Evolutionary conservation across 176 grass and related monocot genomes (phyloP).

Genomic region (Juncus effusus): DNA sequence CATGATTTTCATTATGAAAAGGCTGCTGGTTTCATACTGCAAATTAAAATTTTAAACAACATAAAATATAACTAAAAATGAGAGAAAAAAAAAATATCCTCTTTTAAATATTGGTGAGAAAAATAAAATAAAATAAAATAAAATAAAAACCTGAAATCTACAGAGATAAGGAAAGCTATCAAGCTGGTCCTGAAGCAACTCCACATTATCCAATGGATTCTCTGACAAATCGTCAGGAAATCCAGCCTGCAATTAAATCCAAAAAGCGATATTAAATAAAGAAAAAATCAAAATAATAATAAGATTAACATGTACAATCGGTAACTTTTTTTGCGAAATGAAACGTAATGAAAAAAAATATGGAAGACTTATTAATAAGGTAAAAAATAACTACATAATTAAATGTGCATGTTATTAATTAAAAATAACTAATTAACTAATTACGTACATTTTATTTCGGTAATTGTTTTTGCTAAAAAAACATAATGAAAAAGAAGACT

Average conservation of each 20-base stretch:
- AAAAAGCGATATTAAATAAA: conserved; percentile 18
- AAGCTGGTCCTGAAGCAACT: conserved; percentile 94
- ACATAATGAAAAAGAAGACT: background rate
- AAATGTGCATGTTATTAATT: too few species aligned
- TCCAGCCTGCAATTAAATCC: conserved; percentile 48
- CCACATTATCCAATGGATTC: conserved; percentile 87
- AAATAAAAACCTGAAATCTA: conserved; percentile 82
- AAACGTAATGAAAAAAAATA: conserved; percentile 20
- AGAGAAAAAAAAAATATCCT: background rate
- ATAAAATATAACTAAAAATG: conserved; percentile 18
- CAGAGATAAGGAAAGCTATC: conserved; percentile 98
- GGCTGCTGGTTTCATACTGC: conserved; percentile 90
- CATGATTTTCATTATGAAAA: conserved; percentile 96
- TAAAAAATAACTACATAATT: too few species aligned
- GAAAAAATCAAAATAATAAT: background rate
- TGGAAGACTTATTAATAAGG: background rate
- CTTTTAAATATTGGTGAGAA: background rate
- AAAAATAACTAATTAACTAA: too few species aligned
- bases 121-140: conserved; percentile 5
- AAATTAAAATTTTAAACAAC: conserved; percentile 33
- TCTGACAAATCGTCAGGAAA: conserved; percentile 64
- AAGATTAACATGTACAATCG: too few species aligned
- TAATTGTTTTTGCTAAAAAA: too few species aligned
- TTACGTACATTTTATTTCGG: too few species aligned
- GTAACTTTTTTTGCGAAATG: too few species aligned